Base-by-base conservation (phyloP, 148 eudicot species). In the Camellia granthamiana region DNA sequence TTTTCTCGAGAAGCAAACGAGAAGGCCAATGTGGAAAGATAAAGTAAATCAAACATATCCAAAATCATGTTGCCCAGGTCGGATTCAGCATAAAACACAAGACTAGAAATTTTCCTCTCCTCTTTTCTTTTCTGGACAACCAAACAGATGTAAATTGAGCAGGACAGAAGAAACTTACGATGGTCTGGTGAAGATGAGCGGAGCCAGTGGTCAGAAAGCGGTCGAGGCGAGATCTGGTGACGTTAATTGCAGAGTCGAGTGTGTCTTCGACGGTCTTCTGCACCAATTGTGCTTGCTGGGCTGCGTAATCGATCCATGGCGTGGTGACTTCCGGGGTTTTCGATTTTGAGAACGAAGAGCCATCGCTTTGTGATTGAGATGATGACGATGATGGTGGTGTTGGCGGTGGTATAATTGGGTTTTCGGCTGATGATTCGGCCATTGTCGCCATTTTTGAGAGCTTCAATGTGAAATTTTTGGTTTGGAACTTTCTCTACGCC, bases 271-370 rank as follows among this genome's bases (percentile, higher is more conserved):
- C 67, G 55, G 90, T 86, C 65, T 82, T 77, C 75, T 87, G 92
- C 11, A 85, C 88, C 18, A 88, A 19, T 66, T 60, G 83, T 1
- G 92, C 97, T 72, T 86, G 93, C 52, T 92, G 83, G 1, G 85
- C 75, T 7, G 88, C 90, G 81, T 91, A 86, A 41, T 94, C 89
- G 52, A 91, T 80, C 97, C 93, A 94, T 51, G 92, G 90, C 81
- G 78, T 73, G 19, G 76, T 21, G 81, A 74, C 80, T 58, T 80
- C 81, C 18, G 86, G 78, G 77, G 65, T 72, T 73, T 78, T 79
- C 62, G 83, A 68, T 81, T 89, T 81, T 3, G 84, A 69, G 30
- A 83, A 84, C 6, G 78, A 59, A 23, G 72, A 72, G 42, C 46
- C 52, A 12, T 78, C 77, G 55, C 18, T 69, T 62, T 47, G 15